Percentiles rank a stretch among this genome's conserved stretches.
Conservation (phyloP, 2,329 filamentous ascomycete genomes). For the Monosporascus cannonballus region DNA sequence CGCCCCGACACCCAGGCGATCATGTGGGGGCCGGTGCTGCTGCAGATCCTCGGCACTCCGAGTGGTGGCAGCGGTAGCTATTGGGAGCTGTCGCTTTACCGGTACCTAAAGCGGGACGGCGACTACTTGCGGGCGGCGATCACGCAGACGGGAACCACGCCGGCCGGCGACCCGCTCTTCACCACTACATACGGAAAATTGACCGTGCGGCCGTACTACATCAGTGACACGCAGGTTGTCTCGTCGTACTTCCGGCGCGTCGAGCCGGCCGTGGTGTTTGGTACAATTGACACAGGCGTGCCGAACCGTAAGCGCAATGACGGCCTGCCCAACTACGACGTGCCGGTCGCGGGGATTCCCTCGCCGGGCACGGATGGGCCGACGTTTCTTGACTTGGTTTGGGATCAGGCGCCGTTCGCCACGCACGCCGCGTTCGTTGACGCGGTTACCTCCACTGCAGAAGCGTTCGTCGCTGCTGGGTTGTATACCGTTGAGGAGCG, state of each 20-base stretch:
- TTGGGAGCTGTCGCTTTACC: slow-evolving; percentile 24
- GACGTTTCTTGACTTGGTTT: slow-evolving; percentile 26
- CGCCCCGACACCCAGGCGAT: slow-evolving; percentile 26
- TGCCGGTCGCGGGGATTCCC: slow-evolving; percentile 22
- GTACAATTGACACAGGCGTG: slow-evolving; percentile 18
- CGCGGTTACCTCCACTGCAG: slow-evolving; percentile 13
- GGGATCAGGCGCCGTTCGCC: slow-evolving; percentile 25
- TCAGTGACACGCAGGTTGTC: slow-evolving; percentile 20
- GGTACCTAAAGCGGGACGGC: slow-evolving; percentile 23
- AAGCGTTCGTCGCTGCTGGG: slow-evolving; percentile 16
- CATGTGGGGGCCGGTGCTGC: slow-evolving; percentile 25
- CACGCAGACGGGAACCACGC: slow-evolving; percentile 10
- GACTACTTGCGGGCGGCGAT: slow-evolving; percentile 22
- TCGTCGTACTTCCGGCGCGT: slow-evolving; percentile 27
- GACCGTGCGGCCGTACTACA: slow-evolving; percentile 24
- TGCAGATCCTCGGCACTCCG: slow-evolving; percentile 23
- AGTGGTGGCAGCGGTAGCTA: slow-evolving; percentile 14
- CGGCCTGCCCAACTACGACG: slow-evolving; percentile 23
- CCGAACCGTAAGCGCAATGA: slow-evolving; percentile 25
- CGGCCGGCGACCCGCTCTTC: slow-evolving; percentile 22
- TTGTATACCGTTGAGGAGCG: slow-evolving; percentile 18
- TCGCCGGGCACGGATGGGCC: slow-evolving; percentile 25
- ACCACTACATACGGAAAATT: slow-evolving; percentile 9
- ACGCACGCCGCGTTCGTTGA: slow-evolving; percentile 19
- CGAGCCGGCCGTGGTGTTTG: slow-evolving; percentile 25